Evolutionary conservation across 345 rosid genomes (phyloP), one percentile per base, ranked within the genome.

Genomic region (Raphanus raphanistrum): DNA sequence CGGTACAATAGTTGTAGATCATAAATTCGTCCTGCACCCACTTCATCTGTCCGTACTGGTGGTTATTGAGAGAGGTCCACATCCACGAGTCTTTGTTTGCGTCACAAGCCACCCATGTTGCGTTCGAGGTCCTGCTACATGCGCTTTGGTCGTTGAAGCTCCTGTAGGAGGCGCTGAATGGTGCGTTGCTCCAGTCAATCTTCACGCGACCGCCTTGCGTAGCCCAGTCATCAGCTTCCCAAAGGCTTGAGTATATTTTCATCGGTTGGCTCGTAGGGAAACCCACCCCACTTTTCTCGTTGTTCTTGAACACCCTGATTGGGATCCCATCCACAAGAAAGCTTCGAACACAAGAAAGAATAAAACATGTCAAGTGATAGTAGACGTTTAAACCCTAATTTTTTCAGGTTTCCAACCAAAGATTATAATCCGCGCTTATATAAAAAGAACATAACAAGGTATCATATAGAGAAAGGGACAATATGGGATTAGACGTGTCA

Each of bases 201-300:
- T 88, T 88, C 29, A 85, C 84, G 0, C 66, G 74, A 6, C 92
- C 92, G 0, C 91, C 90, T 73, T 87, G 82, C 8, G 91, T 87
- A 0, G 91, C 89, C 90, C 89, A 87, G 31, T 83, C 67, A 26
- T 87, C 92, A 0, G 89, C 91, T 52, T 87, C 77, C 89, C 90
- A 86, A 5, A 88, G 74, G 57, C 92, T 90, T 1, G 89, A 84
- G 82, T 86, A 84, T 15, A 90, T 33, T 64, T 16, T 84, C 93
- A 89, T 87, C 0, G 89, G 81, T 64, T 89, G 86, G 33, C 5
- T 63, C 71, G 68, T 80, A 4, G 90, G 94, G 74, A 57, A 88
- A 26, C 82, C 82, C 27, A 88, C 84, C 0, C 92, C 94, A 5
- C 0, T 21, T 2, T 81, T 38, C 76, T 88, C 87, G 68, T 77